Evolutionary conservation across 1,284 basidiomycete species (phyloP), one percentile per base, ranked within the genome.

Genomic region (Apiotrichum veenhuisii): DNA sequence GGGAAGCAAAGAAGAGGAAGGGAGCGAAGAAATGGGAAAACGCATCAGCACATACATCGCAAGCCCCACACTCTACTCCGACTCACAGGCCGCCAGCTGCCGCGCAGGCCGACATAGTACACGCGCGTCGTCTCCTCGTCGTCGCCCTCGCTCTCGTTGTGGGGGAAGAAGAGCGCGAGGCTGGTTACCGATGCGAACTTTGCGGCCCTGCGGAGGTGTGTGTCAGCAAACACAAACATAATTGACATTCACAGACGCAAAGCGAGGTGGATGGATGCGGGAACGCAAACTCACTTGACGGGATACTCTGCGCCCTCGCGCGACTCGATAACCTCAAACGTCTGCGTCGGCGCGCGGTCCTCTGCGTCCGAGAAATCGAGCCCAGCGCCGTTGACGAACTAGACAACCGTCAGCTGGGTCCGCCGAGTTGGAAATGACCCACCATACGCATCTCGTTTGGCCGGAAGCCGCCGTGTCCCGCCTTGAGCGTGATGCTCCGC

Each of bases 361-460:
- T 69, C 67, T 2, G 68, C 69, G 36, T 74, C 71, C n/a, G 68
- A 66, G 50, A 77, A 77, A 59, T 77, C 76, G 49, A 77, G 61
- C 18, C 70, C 73, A 17, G 71, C 66, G 2, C 64, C 52, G 52
- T 77, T 76, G 37, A 62, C 57, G 49, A 72, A 74, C 73, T 75
- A 51, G 0, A 17, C 23, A n/a, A n/a, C 11, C 14, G 23, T 46
- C 14, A 52, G 23, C 27, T 23, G 22, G 34, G 45, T 17, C 14
- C 11, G 12, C 5, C 20, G 10, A 20, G 4, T 1, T 34, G 14
- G 15, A 27, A 30, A 2, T 12, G 14, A 66, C 71, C 52, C 44
- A 76, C 76, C 14, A 77, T 56, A 14, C 69, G 68, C 61, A 75
- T 68, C 46, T 64, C 64, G 15, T 46, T 40, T 0, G 76, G 75